Conservation (phyloP, 2,329 filamentous ascomycete genomes). For the Ceratocystiopsis brevicomis region DNA sequence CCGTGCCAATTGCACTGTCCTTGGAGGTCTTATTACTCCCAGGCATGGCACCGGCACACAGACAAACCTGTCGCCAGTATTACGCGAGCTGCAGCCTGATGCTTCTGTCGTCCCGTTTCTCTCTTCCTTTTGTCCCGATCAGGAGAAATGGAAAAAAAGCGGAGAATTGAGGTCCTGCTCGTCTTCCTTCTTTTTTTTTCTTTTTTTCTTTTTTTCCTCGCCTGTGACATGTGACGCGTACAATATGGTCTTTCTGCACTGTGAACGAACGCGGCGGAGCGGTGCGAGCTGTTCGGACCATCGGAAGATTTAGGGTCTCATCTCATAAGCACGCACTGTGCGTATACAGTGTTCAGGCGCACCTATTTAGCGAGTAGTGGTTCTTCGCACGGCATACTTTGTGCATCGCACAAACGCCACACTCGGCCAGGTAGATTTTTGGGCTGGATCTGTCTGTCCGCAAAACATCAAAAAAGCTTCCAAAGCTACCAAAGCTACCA, state of each 20-base stretch:
- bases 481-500: too few species aligned
- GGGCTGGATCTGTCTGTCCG: too few species aligned
- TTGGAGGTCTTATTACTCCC: too few species aligned
- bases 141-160: neutral
- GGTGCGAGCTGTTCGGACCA: constrained; percentile 6
- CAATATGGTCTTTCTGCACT: neutral
- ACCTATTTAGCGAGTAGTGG: neutral
- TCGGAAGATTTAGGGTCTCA: constrained; percentile 5
- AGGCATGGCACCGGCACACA: too few species aligned
- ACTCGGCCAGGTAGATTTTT: too few species aligned
- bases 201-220: neutral
- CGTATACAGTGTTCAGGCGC: neutral
- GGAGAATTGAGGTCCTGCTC: too few species aligned
- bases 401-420: neutral
- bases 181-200: neutral
- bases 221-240: constrained; percentile 1
- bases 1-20: too few species aligned
- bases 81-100: too few species aligned
- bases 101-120: too few species aligned
- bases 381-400: neutral
- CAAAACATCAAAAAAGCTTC: too few species aligned
- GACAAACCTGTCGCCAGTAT: too few species aligned
- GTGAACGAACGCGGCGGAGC: neutral
- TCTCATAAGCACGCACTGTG: neutral
- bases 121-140: too few species aligned